A percentile compares a stretch with the other conserved stretches of the same genome.
phyloP scores from a whole-genome alignment of 1,139 yeast species.

The Kodamaea arcana region DNA sequence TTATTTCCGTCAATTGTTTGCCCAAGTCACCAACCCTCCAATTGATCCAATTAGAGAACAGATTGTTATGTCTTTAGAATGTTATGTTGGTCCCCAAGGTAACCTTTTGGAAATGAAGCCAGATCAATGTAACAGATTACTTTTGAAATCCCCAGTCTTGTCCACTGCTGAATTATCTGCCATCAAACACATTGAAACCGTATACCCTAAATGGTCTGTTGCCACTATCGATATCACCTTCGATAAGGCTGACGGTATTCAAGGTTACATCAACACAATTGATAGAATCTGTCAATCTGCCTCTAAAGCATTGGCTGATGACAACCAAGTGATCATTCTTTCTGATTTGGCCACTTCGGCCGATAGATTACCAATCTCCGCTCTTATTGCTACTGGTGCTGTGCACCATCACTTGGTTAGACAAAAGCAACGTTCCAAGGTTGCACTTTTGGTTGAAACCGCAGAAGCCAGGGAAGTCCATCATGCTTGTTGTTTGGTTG shows the following conservation, averaged over 20 bases:
- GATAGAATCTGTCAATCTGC: conserved; percentile 89
- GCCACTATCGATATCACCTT: conserved; percentile 87
- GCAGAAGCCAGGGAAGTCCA: conserved; percentile 98
- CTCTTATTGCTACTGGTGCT: conserved; percentile 94
- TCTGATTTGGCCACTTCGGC: conserved; percentile 64
- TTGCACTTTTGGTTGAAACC: conserved; percentile 85
- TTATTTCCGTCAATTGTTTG: conserved; percentile 93
- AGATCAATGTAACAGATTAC: conserved; percentile 82
- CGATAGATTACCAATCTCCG: conserved; percentile 73
- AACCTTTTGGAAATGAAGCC: conserved; percentile 90
- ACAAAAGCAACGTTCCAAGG: conserved; percentile 94
- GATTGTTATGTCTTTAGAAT: conserved; percentile 94
- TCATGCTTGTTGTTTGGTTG: conserved; percentile 89
- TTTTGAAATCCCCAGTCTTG: conserved; percentile 79
- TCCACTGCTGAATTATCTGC: conserved; percentile 72
- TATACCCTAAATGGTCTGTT: conserved; percentile 84
- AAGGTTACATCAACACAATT: conserved; percentile 80
- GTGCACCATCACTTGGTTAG: conserved; percentile 95
- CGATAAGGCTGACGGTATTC: conserved; percentile 72
- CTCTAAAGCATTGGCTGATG: conserved; percentile 74
- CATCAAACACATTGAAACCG: conserved; percentile 62
- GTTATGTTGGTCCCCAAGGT: conserved; percentile 97
- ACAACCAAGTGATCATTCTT: conserved; percentile 69
- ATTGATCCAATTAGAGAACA: conserved; percentile 97
- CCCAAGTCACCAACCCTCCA: conserved; percentile 98